Conservation (phyloP, 192 early-diverging fungal genomes). For the Mortierella hygrophila region DNA sequence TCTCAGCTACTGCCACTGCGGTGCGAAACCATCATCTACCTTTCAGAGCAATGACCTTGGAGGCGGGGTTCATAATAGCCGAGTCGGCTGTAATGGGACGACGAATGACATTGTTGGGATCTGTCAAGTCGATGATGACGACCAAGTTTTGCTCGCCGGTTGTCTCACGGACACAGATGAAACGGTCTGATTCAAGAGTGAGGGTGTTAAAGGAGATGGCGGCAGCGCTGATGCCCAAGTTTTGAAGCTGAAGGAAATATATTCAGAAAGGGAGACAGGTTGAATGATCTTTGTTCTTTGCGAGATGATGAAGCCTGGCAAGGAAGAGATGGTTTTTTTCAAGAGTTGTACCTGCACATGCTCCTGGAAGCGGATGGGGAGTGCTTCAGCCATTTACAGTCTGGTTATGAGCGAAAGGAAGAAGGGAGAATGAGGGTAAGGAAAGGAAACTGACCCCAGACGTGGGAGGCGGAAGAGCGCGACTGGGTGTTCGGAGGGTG, state of each 20-base stretch:
- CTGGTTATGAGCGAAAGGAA: not conserved
- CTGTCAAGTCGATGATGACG: conserved; percentile 94
- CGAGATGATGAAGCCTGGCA: not conserved
- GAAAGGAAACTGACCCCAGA: not conserved
- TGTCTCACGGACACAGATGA: conserved; percentile 94
- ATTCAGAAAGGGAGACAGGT: conserved; percentile 1
- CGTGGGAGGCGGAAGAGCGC: not conserved
- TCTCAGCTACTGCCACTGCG: not conserved
- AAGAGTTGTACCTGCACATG: conserved; percentile 86
- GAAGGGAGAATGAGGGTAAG: not conserved
- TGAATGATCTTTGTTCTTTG: not conserved
- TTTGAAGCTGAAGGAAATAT: conserved; percentile 77
- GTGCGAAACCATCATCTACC: conserved; percentile 57
- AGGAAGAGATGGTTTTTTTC: not conserved
- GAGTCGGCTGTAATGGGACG: conserved; percentile 97
- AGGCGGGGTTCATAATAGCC: conserved; percentile 97
- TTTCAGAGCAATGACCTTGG: conserved; percentile 97
- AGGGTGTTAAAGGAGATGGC: conserved; percentile 98
- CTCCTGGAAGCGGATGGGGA: conserved; percentile 97
- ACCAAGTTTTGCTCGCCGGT: conserved; percentile 83
- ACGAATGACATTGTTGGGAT: conserved; percentile 85
- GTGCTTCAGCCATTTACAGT: conserved; percentile 42
- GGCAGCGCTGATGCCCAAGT: conserved; percentile 89
- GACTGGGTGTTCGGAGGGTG: not conserved
- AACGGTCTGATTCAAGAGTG: conserved; percentile 98